Evolutionary conservation across 2,329 filamentous ascomycete species (phyloP).

Genomic region (Pseudohalonectria lignicola): DNA sequence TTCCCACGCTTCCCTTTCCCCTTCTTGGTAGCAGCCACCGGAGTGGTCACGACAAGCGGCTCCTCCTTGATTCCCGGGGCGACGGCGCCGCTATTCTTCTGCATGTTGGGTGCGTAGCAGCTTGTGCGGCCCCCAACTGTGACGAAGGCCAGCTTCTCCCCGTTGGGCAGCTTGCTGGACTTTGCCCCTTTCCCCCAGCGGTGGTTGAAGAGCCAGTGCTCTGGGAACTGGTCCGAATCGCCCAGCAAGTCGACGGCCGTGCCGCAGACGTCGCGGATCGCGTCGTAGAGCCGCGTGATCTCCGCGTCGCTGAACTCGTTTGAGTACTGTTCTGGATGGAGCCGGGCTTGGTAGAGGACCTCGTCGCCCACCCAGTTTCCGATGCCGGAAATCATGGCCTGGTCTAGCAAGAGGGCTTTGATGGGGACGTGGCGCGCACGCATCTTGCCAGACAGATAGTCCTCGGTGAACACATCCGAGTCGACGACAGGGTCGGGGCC

Average conservation of each 20-base stretch:
- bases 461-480: slow-evolving; percentile 61
- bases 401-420: slow-evolving; percentile 81
- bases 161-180: slow-evolving; percentile 62
- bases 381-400: slow-evolving; percentile 80
- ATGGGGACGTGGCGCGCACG: slow-evolving; percentile 70
- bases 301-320: slow-evolving; percentile 67
- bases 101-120: slow-evolving; percentile 72
- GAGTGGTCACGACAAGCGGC: slow-evolving; percentile 11
- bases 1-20: slow-evolving; percentile 10
- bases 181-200: slow-evolving; percentile 88
- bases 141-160: slow-evolving; percentile 73
- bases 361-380: slow-evolving; percentile 98
- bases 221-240: slow-evolving; percentile 75
- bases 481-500: slow-evolving; percentile 89
- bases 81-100: slow-evolving; percentile 60
- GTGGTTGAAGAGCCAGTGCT: slow-evolving; percentile 79
- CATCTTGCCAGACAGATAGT: slow-evolving; percentile 65
- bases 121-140: slow-evolving; percentile 88
- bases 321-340: slow-evolving; percentile 90
- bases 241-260: slow-evolving; percentile 68
- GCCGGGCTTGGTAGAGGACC: slow-evolving; percentile 74
- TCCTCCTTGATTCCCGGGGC: slow-evolving; percentile 30
- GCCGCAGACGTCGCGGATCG: slow-evolving; percentile 69
- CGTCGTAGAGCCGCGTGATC: slow-evolving; percentile 58
- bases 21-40: slow-evolving; percentile 9